Percentiles rank a stretch among this genome's conserved stretches.
Conservation (phyloP, 768 basidiomycete genomes). For the Crepidotus variabilis region DNA sequence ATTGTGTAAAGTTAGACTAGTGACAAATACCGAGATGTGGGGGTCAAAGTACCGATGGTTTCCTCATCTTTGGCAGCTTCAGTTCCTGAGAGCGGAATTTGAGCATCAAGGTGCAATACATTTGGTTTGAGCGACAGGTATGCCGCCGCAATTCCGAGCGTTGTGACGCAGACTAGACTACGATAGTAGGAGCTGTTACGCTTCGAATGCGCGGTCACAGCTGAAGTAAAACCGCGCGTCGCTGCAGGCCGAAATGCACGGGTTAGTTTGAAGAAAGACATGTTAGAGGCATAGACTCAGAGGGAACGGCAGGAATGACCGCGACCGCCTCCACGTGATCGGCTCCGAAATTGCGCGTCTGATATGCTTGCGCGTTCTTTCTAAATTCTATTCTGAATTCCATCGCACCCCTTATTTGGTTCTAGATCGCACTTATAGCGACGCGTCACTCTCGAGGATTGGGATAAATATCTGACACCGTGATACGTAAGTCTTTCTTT, state of each 20-base stretch:
- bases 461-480: not conserved
- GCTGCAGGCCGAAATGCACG: slow-evolving; percentile 11
- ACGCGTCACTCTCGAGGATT: not conserved
- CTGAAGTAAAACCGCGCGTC: slow-evolving; percentile 14
- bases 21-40: not conserved
- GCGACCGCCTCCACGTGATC: not conserved
- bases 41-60: slow-evolving; percentile 18
- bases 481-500: not conserved
- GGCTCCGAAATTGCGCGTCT: slow-evolving; percentile 15
- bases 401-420: too few species aligned
- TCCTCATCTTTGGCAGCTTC: slow-evolving; percentile 18
- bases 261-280: slow-evolving; percentile 17
- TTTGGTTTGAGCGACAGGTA: slow-evolving; percentile 18
- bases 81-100: slow-evolving; percentile 1
- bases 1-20: not conserved
- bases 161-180: slow-evolving; percentile 27
- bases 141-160: slow-evolving; percentile 22
- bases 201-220: slow-evolving; percentile 11
- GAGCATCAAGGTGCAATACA: slow-evolving; percentile 41
- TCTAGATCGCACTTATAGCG: too few species aligned
- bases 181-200: slow-evolving; percentile 8
- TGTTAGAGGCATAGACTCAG: not conserved
- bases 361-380: slow-evolving; percentile 1
- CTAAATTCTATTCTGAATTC: not conserved
- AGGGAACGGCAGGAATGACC: slow-evolving; percentile 1